phyloP scores from a whole-genome alignment of 2,329 filamentous ascomycete species.

The Microdochium paspali region DNA sequence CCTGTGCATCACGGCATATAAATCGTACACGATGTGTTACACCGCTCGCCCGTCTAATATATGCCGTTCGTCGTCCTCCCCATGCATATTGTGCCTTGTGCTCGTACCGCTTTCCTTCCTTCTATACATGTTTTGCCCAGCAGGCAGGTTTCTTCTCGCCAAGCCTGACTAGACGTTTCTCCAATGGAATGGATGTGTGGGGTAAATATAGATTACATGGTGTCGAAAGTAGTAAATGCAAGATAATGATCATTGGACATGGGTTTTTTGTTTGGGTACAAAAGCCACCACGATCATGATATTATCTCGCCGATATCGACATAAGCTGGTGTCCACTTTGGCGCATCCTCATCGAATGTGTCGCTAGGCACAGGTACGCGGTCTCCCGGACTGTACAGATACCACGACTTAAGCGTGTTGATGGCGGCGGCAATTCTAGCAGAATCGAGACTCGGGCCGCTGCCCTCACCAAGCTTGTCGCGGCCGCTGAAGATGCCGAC shows the following conservation, averaged over 20 bases:
- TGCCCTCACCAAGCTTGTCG: conserved; percentile 89
- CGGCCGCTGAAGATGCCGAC: conserved; percentile 88
- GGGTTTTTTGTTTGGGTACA: background rate
- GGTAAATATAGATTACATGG: background rate
- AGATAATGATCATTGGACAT: background rate
- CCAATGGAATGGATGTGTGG: background rate
- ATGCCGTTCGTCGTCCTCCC: no score
- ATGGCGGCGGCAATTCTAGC: conserved; percentile 74
- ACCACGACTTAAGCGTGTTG: conserved; percentile 86
- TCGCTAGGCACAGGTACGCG: conserved; percentile 60
- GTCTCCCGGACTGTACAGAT: conserved; percentile 75
- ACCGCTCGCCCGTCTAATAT: no score
- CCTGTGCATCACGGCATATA: no score
- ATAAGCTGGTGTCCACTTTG: conserved; percentile 56
- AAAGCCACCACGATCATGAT: conserved; percentile 18
- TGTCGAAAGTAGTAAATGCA: background rate
- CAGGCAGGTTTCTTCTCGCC: background rate
- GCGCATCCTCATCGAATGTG: conserved; percentile 50
- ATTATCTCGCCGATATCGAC: conserved; percentile 66
- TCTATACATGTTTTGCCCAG: background rate
- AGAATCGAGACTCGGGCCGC: conserved; percentile 66
- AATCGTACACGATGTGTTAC: no score
- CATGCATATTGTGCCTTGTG: no score
- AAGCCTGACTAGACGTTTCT: background rate
- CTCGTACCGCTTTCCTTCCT: background rate